Conservation (phyloP, 495 filamentous ascomycete species). For the Letharia lupina region DNA sequence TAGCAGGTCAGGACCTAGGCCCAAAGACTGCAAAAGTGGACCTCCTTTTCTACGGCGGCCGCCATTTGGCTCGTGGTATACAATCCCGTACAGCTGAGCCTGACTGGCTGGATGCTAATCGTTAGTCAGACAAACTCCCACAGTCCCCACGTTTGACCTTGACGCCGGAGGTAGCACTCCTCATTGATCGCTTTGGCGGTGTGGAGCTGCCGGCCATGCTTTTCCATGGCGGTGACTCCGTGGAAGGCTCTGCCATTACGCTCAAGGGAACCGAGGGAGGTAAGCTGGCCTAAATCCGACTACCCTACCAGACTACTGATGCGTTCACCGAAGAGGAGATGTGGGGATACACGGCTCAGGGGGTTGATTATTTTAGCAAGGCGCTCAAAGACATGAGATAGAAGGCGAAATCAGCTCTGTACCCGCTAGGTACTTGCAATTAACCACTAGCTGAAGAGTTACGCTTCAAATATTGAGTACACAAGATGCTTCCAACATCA, state of each 20-base stretch:
- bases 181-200: conserved; percentile 1
- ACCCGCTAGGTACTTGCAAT: background rate
- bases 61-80: conserved; percentile 9
- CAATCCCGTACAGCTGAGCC: background rate
- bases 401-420: too few relatives aligned
- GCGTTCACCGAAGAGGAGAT: background rate
- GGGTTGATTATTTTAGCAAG: background rate
- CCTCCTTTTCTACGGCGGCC: conserved; percentile 8
- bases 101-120: background rate
- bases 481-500: too few relatives aligned
- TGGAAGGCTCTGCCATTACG: conserved; percentile 8
- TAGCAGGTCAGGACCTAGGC: conserved; percentile 9
- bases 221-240: background rate
- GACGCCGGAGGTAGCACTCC: background rate
- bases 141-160: conserved; percentile 7
- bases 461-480: too few relatives aligned
- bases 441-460: too few relatives aligned
- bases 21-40: background rate
- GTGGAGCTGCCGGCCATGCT: conserved; percentile 1
- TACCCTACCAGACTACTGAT: background rate
- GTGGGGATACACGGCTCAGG: background rate
- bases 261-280: conserved; percentile 9
- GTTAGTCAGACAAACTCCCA: conserved; percentile 1
- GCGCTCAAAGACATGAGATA: conserved; percentile 9
- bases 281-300: conserved; percentile 2